Conservation (phyloP, 2,329 filamentous ascomycete genomes). For the Byssochlamys sp. region DNA sequence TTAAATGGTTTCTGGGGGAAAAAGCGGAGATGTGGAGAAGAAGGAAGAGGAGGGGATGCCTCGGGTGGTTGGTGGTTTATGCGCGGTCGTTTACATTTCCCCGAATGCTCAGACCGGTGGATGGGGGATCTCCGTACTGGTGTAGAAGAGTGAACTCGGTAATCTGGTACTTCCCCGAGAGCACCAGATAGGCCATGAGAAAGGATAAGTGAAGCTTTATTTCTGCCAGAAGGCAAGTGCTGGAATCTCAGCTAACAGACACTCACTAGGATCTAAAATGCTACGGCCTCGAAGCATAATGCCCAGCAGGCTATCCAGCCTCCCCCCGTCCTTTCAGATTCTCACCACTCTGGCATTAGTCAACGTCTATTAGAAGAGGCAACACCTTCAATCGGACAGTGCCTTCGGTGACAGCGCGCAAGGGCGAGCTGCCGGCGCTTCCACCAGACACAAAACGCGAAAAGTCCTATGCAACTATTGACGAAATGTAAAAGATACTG, state of each 20-base stretch:
- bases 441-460: slow-evolving; percentile 10
- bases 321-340: slow-evolving; percentile 1
- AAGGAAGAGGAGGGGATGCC: not conserved
- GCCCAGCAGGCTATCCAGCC: not conserved
- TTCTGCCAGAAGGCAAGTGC: not conserved
- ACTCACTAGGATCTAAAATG: not conserved
- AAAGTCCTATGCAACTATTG: slow-evolving; percentile 10
- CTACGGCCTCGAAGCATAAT: not conserved
- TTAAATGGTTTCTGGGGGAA: not conserved
- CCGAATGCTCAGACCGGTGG: not conserved
- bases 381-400: slow-evolving; percentile 11
- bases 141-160: not conserved
- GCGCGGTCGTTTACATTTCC: not conserved
- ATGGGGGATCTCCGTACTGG: not conserved
- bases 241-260: not conserved
- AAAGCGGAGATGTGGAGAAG: slow-evolving; percentile 1
- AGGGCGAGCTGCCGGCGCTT: slow-evolving; percentile 7
- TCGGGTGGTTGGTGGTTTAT: not conserved
- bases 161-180: not conserved
- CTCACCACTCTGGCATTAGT: slow-evolving; percentile 1
- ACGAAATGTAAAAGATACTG: slow-evolving; percentile 8
- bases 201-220: not conserved
- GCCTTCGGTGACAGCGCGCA: not conserved
- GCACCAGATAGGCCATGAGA: not conserved
- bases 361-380: slow-evolving; percentile 9